Base-by-base conservation (phyloP, 1,139 yeast genomes). In the Sugiyamaella castrensis region DNA sequence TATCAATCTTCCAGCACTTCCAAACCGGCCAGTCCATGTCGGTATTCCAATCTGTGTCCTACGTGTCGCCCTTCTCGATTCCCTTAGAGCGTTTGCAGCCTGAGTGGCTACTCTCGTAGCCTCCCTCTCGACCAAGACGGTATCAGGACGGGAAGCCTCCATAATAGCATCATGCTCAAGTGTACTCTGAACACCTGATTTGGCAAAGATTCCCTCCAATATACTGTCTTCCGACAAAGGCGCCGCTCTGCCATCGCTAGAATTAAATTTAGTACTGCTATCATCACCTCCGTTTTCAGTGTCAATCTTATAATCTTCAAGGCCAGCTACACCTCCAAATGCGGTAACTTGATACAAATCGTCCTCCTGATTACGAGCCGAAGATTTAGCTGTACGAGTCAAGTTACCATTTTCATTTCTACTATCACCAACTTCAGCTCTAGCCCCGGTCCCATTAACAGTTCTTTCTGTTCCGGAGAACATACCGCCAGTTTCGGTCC, bases 11-110 rank as follows among this genome's bases (percentile, higher is more conserved):
- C 96, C 96, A 0, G 96, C 96, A 19, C 72, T 67, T 0, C 98
- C 98, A 71, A 84, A 88, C 57, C 79, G 79, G 0, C 98, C 98
- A 0, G 98, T 92, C 95, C 97, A 92, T 0, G 98, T 92, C 0
- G 97, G 98, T 0, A 86, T 82, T 3, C 96, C 96, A 28, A 89
- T 73, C 31, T 77, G 79, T 24, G 81, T 80, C 53, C 74, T 76
- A 46, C 87, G 74, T 0, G 96, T 80, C 28, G 72, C 70, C 50
- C 72, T 77, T 43, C 96, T 70, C 0, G 96, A 87, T 52, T 77
- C 77, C 50, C 81, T 74, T 51, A 92, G 69, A 0, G 91, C 89
- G 16, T 75, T 75, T 0, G 91, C 82, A 0, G 98, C 97, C 31
- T 81, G 82, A 34, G 74, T 74, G 0, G 98, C 98, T 24, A 87